These are phyloP conservation scores for Dimargaris verticillata DNA, from an alignment of 192 early-diverging fungal genomes.

Conservation along the genomic window DNA sequence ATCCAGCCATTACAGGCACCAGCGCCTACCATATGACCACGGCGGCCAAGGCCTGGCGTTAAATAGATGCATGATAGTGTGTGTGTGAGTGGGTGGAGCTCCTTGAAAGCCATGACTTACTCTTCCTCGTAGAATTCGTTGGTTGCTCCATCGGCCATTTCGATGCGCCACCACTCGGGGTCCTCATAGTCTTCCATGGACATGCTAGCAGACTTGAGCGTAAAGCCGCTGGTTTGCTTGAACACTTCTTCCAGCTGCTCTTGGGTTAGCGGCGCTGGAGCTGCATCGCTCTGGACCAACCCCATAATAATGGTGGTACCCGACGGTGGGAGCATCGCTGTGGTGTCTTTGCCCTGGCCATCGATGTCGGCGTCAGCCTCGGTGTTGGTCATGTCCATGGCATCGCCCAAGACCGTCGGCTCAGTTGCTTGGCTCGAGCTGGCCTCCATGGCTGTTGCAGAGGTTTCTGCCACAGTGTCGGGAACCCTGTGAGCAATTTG, in stretches of 20 bases:
- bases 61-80: too few species aligned
- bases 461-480: neutral
- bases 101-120: too few species aligned
- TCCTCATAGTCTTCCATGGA: slow-evolving; percentile 39
- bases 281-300: too few species aligned
- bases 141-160: slow-evolving; percentile 52
- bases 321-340: neutral
- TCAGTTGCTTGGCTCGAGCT: too few species aligned
- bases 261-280: slow-evolving; percentile 11
- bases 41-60: too few species aligned
- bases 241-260: slow-evolving; percentile 84
- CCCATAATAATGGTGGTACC: slow-evolving; percentile 10
- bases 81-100: too few species aligned
- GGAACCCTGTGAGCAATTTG: slow-evolving; percentile 39
- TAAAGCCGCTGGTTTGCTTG: slow-evolving; percentile 77
- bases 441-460: neutral
- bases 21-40: too few species aligned
- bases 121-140: slow-evolving; percentile 68
- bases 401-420: neutral
- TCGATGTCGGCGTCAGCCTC: neutral
- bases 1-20: too few species aligned
- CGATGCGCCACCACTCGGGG: slow-evolving; percentile 63
- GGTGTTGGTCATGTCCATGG: too few species aligned
- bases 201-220: slow-evolving; percentile 42
- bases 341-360: neutral